Evolutionary conservation across 805 yeast species (phyloP).

Genomic region (Yarrowia deformans): DNA sequence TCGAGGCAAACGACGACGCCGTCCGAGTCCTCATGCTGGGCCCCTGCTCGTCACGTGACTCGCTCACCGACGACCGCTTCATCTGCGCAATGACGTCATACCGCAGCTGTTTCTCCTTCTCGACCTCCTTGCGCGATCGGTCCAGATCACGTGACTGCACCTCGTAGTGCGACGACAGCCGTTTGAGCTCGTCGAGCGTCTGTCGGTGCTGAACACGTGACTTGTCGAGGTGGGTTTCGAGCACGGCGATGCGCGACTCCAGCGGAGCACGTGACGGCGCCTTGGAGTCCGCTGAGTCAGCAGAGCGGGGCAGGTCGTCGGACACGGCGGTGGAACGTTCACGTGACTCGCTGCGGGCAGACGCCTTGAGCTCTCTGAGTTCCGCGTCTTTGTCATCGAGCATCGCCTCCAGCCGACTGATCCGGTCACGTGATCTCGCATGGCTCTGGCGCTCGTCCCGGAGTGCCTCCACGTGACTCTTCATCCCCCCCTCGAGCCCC

Average conservation of each 20-base stretch:
- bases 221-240: constrained; percentile 15
- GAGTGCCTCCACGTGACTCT: neutral
- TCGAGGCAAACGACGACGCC: neutral
- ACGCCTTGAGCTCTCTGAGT: neutral
- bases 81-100: constrained; percentile 23
- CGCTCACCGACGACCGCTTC: constrained; percentile 20
- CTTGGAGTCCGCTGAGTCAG: neutral
- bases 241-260: neutral
- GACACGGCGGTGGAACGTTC: neutral
- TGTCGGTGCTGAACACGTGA: constrained; percentile 8
- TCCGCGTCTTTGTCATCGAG: neutral
- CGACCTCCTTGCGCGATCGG: constrained; percentile 25
- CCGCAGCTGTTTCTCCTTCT: constrained; percentile 29
- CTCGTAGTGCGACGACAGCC: constrained; percentile 19
- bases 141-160: constrained; percentile 11
- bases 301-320: too few relatives aligned
- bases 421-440: neutral
- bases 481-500: constrained; percentile 4
- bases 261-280: neutral
- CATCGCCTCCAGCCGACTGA: neutral
- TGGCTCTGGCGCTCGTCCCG: neutral
- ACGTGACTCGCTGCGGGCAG: neutral
- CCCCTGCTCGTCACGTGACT: constrained; percentile 14
- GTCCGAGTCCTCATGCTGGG: neutral
- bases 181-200: constrained; percentile 23